Conservation (phyloP, 345 rosid genomes). For the Chamaenerion angustifolium region DNA sequence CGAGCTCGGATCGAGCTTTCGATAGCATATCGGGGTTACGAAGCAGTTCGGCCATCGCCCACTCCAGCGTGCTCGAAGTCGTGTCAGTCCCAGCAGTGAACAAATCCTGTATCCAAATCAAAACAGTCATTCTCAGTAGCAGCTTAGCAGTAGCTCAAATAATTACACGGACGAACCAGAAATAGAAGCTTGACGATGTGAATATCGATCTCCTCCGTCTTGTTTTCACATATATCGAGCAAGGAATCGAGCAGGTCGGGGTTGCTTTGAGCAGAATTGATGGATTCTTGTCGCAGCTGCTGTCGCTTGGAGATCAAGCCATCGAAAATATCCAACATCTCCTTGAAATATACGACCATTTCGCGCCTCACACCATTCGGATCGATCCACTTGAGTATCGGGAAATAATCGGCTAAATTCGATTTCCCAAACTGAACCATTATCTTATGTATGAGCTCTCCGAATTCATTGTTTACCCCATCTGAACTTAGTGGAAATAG, state of each 20-base stretch:
- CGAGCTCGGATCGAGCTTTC: slow-evolving; percentile 6
- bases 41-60: slow-evolving; percentile 21
- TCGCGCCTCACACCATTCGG: slow-evolving; percentile 5
- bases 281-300: slow-evolving; percentile 10
- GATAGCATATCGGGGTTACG: slow-evolving; percentile 2
- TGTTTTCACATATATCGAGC: not conserved
- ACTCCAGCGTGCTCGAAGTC: slow-evolving; percentile 14
- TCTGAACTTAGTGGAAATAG: not conserved
- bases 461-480: slow-evolving; percentile 1
- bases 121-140: too few relatives aligned
- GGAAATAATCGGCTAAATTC: slow-evolving; percentile 9
- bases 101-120: slow-evolving; percentile 8
- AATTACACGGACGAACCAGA: too few relatives aligned
- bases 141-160: too few relatives aligned
- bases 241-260: not conserved
- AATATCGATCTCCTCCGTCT: not conserved
- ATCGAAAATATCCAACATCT: slow-evolving; percentile 3
- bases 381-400: slow-evolving; percentile 3
- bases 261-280: slow-evolving; percentile 15
- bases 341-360: not conserved
- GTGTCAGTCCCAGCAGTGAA: slow-evolving; percentile 20
- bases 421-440: slow-evolving; percentile 3
- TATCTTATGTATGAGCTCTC: not conserved
- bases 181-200: not conserved
- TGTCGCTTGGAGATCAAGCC: slow-evolving; percentile 19